phyloP scores from a whole-genome alignment of 768 basidiomycete genomes.

The Lyophyllum semitale region DNA sequence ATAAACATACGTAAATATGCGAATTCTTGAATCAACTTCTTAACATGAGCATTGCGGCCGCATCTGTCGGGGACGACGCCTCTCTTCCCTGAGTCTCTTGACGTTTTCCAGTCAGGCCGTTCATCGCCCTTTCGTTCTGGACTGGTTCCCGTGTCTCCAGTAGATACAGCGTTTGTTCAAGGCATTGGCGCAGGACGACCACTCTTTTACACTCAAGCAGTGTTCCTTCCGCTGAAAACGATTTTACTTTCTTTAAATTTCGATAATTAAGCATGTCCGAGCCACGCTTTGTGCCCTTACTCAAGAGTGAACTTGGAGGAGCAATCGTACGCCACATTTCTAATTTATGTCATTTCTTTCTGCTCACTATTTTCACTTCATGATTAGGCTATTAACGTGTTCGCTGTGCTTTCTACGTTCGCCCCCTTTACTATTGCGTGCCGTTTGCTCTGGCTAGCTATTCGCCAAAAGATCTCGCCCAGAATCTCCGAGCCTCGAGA shows the following conservation, averaged over 20 bases:
- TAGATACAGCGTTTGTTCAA: constrained; percentile 20
- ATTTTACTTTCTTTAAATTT: constrained; percentile 8
- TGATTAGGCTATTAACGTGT: constrained; percentile 46
- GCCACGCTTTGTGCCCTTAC: constrained; percentile 29
- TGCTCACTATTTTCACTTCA: background rate
- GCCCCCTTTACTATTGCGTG: constrained; percentile 52
- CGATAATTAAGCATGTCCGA: constrained; percentile 11
- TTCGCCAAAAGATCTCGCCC: constrained; percentile 31
- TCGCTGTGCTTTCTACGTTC: constrained; percentile 55
- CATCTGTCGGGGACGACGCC: background rate
- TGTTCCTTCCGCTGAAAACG: constrained; percentile 9
- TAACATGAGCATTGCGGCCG: no score
- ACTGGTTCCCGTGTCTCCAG: constrained; percentile 23
- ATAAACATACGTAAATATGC: constrained; percentile 16
- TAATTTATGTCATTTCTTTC: background rate
- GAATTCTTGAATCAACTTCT: constrained; percentile 4
- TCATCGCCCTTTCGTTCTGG: constrained; percentile 21
- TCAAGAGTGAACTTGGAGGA: constrained; percentile 33
- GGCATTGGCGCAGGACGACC: constrained; percentile 42
- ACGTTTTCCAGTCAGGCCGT: constrained; percentile 8
- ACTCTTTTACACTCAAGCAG: constrained; percentile 18
- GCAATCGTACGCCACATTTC: constrained; percentile 42
- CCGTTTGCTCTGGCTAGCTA: constrained; percentile 49
- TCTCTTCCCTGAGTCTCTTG: constrained; percentile 13
- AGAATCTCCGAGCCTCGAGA: constrained; percentile 36